These are phyloP conservation scores for Lepidium sativum DNA, from an alignment of 345 rosid genomes.

Conservation along the genomic window DNA sequence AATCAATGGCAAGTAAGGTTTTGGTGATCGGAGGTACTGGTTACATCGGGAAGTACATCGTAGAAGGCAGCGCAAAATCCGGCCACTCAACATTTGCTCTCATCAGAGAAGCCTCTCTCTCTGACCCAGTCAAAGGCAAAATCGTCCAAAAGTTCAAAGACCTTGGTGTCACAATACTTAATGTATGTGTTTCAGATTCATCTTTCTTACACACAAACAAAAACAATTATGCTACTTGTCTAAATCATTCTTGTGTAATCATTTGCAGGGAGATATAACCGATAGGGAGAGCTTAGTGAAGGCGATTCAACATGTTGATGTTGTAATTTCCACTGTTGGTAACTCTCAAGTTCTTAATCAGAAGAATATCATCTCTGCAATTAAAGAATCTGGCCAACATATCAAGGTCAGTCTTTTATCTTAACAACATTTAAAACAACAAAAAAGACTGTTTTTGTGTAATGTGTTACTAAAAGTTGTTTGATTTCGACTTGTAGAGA, in stretches of 20 bases:
- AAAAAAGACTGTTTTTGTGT: not conserved
- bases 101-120: too few relatives aligned
- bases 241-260: too few relatives aligned
- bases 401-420: constrained; percentile 28
- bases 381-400: constrained; percentile 44
- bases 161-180: constrained; percentile 20
- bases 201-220: too few relatives aligned
- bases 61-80: constrained; percentile 26
- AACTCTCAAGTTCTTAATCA: constrained; percentile 30
- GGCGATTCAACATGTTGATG: constrained; percentile 50
- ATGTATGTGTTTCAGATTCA: too few relatives aligned
- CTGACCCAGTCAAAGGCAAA: constrained; percentile 3
- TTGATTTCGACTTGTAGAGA: constrained; percentile 29
- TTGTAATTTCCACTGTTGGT: constrained; percentile 43
- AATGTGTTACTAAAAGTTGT: not conserved
- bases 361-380: constrained; percentile 37
- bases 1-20: constrained; percentile 24
- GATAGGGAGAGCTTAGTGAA: constrained; percentile 43
- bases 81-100: constrained; percentile 3
- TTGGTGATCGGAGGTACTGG: constrained; percentile 35
- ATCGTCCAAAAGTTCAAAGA: constrained; percentile 25
- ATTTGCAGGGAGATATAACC: constrained; percentile 30
- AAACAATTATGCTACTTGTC: too few relatives aligned
- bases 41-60: constrained; percentile 31
- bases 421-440: not conserved